Conservation (phyloP, 805 yeast genomes). For the Lipomyces japonicus region DNA sequence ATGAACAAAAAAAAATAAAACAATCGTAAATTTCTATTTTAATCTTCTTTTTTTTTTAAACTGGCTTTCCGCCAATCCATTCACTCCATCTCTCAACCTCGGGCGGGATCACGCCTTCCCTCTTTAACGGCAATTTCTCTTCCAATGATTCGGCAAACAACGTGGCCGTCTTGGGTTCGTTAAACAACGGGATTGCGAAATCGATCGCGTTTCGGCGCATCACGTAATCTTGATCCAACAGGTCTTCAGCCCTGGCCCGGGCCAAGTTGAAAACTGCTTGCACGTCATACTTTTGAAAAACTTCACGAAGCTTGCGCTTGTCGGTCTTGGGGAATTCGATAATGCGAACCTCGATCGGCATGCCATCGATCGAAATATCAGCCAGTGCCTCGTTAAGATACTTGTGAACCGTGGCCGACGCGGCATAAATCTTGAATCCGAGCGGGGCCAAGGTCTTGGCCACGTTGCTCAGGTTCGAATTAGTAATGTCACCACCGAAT, state of each 20-base stretch:
- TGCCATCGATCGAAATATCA: slow-evolving; percentile 36
- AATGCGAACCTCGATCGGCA: slow-evolving; percentile 48
- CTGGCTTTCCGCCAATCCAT: slow-evolving; percentile 90
- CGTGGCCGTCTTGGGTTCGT: slow-evolving; percentile 90
- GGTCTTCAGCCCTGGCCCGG: slow-evolving; percentile 76
- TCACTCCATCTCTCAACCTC: slow-evolving; percentile 98
- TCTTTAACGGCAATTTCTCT: slow-evolving; percentile 55
- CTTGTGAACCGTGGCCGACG: slow-evolving; percentile 65
- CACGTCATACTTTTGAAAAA: slow-evolving; percentile 81
- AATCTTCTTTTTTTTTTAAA: slow-evolving; percentile 37
- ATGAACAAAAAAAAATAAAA: not conserved
- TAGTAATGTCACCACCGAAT: slow-evolving; percentile 88
- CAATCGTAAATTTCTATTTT: not conserved
- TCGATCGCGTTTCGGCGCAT: slow-evolving; percentile 99
- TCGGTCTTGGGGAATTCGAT: slow-evolving; percentile 91
- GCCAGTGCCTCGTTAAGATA: slow-evolving; percentile 56
- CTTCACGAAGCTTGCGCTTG: slow-evolving; percentile 88
- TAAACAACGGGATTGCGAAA: slow-evolving; percentile 92
- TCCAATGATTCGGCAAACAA: slow-evolving; percentile 81
- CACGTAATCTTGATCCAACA: slow-evolving; percentile 85
- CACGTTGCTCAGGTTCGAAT: slow-evolving; percentile 66
- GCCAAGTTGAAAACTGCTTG: slow-evolving; percentile 91
- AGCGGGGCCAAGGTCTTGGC: slow-evolving; percentile 64
- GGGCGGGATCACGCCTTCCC: slow-evolving; percentile 61
- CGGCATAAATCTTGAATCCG: slow-evolving; percentile 78